Base-by-base conservation (phyloP, 352 stramenopile genomes). In the Pythium oligandrum region DNA sequence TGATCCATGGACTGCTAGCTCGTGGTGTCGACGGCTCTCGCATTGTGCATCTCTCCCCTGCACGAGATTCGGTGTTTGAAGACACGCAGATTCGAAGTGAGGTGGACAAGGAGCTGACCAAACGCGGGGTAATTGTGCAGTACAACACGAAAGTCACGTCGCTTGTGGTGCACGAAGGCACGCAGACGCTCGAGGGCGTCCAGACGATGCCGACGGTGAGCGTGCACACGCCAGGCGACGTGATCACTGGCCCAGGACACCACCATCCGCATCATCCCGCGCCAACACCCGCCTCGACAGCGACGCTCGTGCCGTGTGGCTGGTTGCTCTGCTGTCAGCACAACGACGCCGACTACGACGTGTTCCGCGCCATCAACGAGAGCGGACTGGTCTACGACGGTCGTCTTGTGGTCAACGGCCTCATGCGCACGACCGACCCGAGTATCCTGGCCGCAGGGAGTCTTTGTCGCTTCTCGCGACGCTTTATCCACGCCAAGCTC, bases 301-400 rank as follows among this genome's bases (percentile, higher is more conserved):
- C 36, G 10, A 55, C 49, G 36, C 48, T 51, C 8, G 43, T 82
- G 26, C 48, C 59, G 1, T 95, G 87, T 48, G 58, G 66, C 3
- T 81, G 91, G 65, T 44, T 97, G 37, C 68, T 96, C 35, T 92
- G 82, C 61, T 95, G 78, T 42, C 84, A 89, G 52, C 75, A 90
- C 30, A 85, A 83, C 42, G 89, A 97, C 57, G 76, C 86, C 9
- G 86, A 96, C 61, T 72, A 78, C 11, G 88, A 96, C 64, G 64
- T 96, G 1, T 98, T 97, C 59, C 75, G 75, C 4, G 88, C 88
- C 7, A 86, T 96, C 46, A 96, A 97, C 61, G 85, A 95, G 44
- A 88, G 78, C 51, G 91, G 90, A 5, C 77, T 98, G 35, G 90
- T 97, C 26, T 97, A 96, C 62, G 90, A 98, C 59, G 90, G 90